Percentiles rank a stretch among this genome's conserved stretches.
Conservation (phyloP, 1,284 basidiomycete species). For the Porogramme epimiltina region DNA sequence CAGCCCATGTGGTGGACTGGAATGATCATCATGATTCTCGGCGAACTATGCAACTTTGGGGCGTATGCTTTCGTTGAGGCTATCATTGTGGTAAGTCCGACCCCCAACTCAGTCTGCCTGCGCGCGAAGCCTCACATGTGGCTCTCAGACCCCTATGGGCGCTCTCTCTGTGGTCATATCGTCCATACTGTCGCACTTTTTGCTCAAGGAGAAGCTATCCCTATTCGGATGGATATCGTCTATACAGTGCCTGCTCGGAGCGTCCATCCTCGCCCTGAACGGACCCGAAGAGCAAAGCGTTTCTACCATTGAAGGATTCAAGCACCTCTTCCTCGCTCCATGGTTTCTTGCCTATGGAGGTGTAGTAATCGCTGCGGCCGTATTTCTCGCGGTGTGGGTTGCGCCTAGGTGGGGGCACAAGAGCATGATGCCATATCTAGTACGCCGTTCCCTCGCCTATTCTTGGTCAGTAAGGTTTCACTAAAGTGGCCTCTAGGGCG, state of each 20-base stretch:
- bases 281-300: constrained; percentile 62
- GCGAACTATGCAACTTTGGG: constrained; percentile 36
- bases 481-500: constrained; percentile 27
- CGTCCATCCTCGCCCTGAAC: constrained; percentile 55
- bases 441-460: constrained; percentile 8
- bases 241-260: constrained; percentile 50
- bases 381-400: constrained; percentile 45
- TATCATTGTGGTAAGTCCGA: constrained; percentile 43
- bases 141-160: constrained; percentile 59
- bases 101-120: constrained; percentile 24
- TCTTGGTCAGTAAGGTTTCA: neutral
- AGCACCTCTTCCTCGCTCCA: constrained; percentile 59
- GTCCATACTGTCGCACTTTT: constrained; percentile 71
- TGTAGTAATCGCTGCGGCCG: constrained; percentile 36
- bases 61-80: constrained; percentile 52
- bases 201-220: constrained; percentile 64
- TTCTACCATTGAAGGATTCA: constrained; percentile 60
- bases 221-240: constrained; percentile 65
- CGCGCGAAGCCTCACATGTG: neutral
- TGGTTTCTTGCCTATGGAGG: constrained; percentile 65
- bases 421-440: constrained; percentile 62
- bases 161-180: constrained; percentile 71
- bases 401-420: constrained; percentile 62
- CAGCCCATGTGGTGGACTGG: constrained; percentile 56
- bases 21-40: constrained; percentile 49